A percentile compares a stretch with the other conserved stretches of the same genome.
Conservation (phyloP, 2,329 filamentous ascomycete species). For the Fusarium sp. region DNA sequence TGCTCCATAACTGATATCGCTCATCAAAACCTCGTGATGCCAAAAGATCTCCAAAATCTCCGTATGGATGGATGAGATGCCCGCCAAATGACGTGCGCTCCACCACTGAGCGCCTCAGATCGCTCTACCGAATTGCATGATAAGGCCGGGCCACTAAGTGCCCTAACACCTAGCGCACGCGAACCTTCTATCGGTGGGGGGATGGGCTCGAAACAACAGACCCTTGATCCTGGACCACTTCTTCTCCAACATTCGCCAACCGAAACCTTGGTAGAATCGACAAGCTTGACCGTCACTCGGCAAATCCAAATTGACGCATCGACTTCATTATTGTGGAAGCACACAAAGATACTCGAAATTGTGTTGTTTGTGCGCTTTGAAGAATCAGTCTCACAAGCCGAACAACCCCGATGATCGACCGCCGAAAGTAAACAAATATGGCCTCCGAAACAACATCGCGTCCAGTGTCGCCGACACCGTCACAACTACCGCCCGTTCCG, state of each 20-base stretch:
- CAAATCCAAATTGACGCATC: conserved; percentile 12
- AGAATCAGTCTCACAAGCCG: conserved; percentile 15
- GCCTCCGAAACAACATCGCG: conserved; percentile 49
- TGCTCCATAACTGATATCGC: conserved; percentile 9
- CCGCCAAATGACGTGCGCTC: conserved; percentile 42
- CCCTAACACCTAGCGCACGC: conserved; percentile 36
- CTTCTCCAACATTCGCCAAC: conserved; percentile 43
- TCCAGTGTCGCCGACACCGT: conserved; percentile 63
- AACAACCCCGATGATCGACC: conserved; percentile 27
- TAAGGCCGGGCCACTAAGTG: conserved; percentile 32
- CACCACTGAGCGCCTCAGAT: conserved; percentile 16
- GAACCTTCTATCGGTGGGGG: conserved; percentile 39
- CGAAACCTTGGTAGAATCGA: conserved; percentile 26
- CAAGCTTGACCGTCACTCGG: conserved; percentile 7
- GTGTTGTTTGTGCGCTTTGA: neutral
- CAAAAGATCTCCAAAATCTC: conserved; percentile 12
- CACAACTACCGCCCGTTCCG: conserved; percentile 70
- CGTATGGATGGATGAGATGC: conserved; percentile 2
- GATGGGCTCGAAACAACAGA: conserved; percentile 18
- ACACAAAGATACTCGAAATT: conserved; percentile 15
- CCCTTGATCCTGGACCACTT: conserved; percentile 19
- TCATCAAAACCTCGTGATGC: conserved; percentile 29
- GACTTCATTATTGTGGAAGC: neutral
- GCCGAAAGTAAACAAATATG: conserved; percentile 47
- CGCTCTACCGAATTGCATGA: conserved; percentile 14